Evolutionary conservation across 2,329 filamentous ascomycete genomes (phyloP).

Genomic region (Cladosporium halotolerans): DNA sequence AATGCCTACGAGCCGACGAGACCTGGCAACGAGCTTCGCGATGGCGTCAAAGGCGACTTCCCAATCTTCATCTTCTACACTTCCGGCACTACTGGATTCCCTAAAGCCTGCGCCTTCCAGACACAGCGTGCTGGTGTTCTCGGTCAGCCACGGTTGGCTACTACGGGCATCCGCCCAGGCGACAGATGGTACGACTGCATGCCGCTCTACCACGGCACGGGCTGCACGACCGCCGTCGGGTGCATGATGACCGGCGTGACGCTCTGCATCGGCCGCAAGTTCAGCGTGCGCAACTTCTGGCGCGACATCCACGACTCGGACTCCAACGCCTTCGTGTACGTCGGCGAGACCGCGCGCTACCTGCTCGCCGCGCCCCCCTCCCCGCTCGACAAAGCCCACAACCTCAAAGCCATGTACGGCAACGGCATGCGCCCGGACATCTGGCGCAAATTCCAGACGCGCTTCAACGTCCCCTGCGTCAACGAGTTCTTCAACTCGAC

Average conservation of each 20-base stretch:
- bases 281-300: slow-evolving; percentile 68
- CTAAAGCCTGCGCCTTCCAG: slow-evolving; percentile 63
- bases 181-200: slow-evolving; percentile 72
- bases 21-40: slow-evolving; percentile 52
- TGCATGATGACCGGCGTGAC: slow-evolving; percentile 52
- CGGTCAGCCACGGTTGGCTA: slow-evolving; percentile 31
- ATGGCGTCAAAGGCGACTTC: slow-evolving; percentile 45
- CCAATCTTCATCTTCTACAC: slow-evolving; percentile 66
- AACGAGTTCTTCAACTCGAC: slow-evolving; percentile 73
- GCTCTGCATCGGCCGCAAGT: slow-evolving; percentile 59
- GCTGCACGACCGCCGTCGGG: slow-evolving; percentile 52
- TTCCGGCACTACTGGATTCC: slow-evolving; percentile 68
- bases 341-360: slow-evolving; percentile 71
- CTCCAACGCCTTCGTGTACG: slow-evolving; percentile 68
- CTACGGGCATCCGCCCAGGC: slow-evolving; percentile 33
- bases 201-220: slow-evolving; percentile 72
- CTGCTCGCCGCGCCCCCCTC: slow-evolving; percentile 61
- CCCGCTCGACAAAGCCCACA: slow-evolving; percentile 55
- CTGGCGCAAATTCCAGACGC: slow-evolving; percentile 58
- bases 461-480: slow-evolving; percentile 58
- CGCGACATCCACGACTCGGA: slow-evolving; percentile 60
- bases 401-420: slow-evolving; percentile 55
- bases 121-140: slow-evolving; percentile 41
- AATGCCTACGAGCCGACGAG: slow-evolving; percentile 43
- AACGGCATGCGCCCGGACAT: slow-evolving; percentile 65